phyloP scores from a whole-genome alignment of 2,329 filamentous ascomycete genomes.

The Pseudocercospora pini-densiflorae region DNA sequence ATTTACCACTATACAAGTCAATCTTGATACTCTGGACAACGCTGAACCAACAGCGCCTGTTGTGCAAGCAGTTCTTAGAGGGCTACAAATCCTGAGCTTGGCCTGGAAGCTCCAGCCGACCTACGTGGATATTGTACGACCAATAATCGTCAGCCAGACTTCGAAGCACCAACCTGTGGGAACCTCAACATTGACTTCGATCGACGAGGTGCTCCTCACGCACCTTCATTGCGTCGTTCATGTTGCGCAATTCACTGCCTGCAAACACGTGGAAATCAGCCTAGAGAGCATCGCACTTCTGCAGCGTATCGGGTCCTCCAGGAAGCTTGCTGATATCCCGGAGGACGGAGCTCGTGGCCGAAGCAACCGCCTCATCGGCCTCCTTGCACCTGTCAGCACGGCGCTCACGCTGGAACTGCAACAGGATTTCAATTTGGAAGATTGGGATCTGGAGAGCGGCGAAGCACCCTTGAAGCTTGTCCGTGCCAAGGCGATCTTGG shows the following conservation, averaged over 20 bases:
- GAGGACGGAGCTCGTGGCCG: constrained; percentile 57
- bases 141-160: constrained; percentile 70
- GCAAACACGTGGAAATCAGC: constrained; percentile 79
- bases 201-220: constrained; percentile 88
- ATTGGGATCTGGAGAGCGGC: constrained; percentile 77
- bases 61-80: constrained; percentile 75
- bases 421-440: constrained; percentile 75
- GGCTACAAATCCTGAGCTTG: constrained; percentile 81
- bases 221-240: constrained; percentile 80
- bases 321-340: constrained; percentile 75
- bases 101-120: constrained; percentile 88
- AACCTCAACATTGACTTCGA: constrained; percentile 79
- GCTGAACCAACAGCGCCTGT: constrained; percentile 78
- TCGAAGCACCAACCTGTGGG: constrained; percentile 66
- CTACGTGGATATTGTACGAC: constrained; percentile 85
- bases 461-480: constrained; percentile 76
- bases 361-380: constrained; percentile 37
- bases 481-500: constrained; percentile 76
- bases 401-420: constrained; percentile 82
- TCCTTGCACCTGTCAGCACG: constrained; percentile 48
- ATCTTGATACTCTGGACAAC: constrained; percentile 71
- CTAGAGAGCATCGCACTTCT: constrained; percentile 80
- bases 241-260: constrained; percentile 83
- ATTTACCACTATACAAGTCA: constrained; percentile 78
- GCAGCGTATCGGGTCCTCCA: constrained; percentile 83